A percentile compares a stretch with the other conserved stretches of the same genome.
These are phyloP conservation scores for Circinella umbellata DNA, from an alignment of 371 early-diverging fungal species.

Conservation along the genomic window DNA sequence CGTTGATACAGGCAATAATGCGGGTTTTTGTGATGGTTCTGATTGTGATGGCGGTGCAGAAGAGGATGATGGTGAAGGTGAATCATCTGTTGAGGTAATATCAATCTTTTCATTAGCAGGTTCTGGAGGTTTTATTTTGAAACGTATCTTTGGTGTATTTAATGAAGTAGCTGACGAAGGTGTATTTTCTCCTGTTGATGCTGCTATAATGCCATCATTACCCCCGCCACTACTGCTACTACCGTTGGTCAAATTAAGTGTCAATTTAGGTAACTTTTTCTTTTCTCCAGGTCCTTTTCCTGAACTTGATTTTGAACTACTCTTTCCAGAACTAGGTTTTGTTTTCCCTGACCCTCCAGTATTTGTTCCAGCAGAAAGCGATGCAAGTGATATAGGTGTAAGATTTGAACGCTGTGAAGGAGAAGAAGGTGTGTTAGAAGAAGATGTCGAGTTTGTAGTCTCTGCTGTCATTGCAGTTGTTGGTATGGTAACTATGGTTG, in stretches of 20 bases:
- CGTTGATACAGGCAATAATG: too few relatives aligned
- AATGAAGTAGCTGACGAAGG: conserved; percentile 20
- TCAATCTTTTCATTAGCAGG: conserved; percentile 13
- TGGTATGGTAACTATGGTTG: conserved; percentile 11
- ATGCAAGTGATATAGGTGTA: conserved; percentile 32
- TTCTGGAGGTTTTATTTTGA: conserved; percentile 49
- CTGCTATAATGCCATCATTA: background rate
- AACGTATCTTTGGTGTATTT: conserved; percentile 49
- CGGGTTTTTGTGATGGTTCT: background rate
- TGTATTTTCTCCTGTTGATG: conserved; percentile 18
- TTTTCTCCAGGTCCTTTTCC: conserved; percentile 14
- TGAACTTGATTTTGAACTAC: background rate
- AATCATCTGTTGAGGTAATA: conserved; percentile 1
- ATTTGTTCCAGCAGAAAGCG: conserved; percentile 24
- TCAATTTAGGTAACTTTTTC: conserved; percentile 40
- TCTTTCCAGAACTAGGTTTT: background rate
- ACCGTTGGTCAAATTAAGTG: conserved; percentile 32
- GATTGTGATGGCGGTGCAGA: background rate
- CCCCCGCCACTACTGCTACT: background rate
- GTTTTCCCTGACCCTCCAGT: background rate
- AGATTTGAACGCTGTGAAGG: background rate
- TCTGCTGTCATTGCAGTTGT: background rate
- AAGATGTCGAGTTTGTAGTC: background rate
- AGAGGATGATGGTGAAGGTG: background rate
- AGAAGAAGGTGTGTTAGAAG: background rate